Base-by-base conservation (phyloP, 306 rosid genomes). In the Hippophae gyantsensis region DNA sequence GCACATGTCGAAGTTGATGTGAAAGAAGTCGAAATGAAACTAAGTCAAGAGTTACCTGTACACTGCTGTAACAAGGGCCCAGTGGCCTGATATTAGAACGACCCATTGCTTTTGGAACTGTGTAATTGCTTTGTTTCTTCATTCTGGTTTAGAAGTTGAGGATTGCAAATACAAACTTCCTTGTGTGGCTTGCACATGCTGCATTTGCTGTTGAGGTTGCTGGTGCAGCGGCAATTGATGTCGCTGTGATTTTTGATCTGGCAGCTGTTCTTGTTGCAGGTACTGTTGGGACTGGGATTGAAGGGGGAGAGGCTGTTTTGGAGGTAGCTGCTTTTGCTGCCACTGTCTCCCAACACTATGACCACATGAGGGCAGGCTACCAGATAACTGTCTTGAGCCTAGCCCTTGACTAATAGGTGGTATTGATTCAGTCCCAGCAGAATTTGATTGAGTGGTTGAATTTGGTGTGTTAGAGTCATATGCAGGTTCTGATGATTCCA, bases 11-110 rank as follows among this genome's bases (percentile, higher is more conserved):
- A 32, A 32, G 38, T 32, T 2, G 38, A 32, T 32, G 38, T 32
- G 38, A 32, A 2, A 32, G 38, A 32, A 18, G 0, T 18, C 23
- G 23, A 0, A 18, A 18, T 18, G 23, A 58, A 12, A 13, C 10
- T 54, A 27, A 38, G 63, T 61, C 51, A 38, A 11, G 57, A 75
- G 67, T 54, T 85, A 92, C 99, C 99, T 92, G 95, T 88, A 86
- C 96, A 83, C 68, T 70, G 85, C 84, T 80, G 80, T 76, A 64
- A 66, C 78, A 81, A 73, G 89, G 81, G 90, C 82, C 76, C 76
- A 77, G 58, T 25, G 74, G 70, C 60, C 74, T 77, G 78, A 78
- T 54, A 61, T 65, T 51, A 77, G 76, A 48, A 74, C 74, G 84
- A 73, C 79, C 52, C 9, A 70, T 71, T 55, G 74, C 64, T 77